Conservation (phyloP, 2,329 filamentous ascomycete genomes). For the Sphaerulina populicola region DNA sequence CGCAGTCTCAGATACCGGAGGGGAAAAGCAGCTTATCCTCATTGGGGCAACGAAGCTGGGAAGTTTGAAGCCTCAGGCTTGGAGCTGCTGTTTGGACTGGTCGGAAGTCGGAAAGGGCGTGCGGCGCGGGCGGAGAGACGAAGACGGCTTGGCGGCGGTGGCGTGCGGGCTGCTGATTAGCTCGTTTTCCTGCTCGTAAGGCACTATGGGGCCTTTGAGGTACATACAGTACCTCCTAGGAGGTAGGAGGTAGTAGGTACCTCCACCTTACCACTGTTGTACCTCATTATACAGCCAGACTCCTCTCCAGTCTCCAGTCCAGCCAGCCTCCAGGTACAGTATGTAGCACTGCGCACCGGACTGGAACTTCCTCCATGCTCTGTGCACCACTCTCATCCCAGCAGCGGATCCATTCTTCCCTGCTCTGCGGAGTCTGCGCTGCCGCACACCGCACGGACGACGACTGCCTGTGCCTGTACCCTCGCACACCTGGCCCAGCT, state of each 20-base stretch:
- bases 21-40: background rate
- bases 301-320: background rate
- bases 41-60: background rate
- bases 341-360: background rate
- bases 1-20: background rate
- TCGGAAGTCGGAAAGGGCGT: background rate
- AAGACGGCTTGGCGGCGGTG: background rate
- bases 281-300: too few species aligned
- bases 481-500: background rate
- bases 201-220: too few species aligned
- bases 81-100: background rate
- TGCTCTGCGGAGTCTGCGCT: background rate
- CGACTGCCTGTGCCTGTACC: too few species aligned
- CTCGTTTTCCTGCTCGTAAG: too few species aligned
- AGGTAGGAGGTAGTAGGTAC: too few species aligned
- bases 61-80: background rate
- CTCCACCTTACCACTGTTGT: too few species aligned
- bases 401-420: background rate
- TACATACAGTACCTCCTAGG: too few species aligned
- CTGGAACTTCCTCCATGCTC: background rate
- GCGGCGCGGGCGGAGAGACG: background rate
- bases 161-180: too few species aligned
- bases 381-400: background rate
- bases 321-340: too few species aligned
- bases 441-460: background rate